Conservation (phyloP, 129 eudicot species). For the sunflower (Helianthus annuus) region DNA sequence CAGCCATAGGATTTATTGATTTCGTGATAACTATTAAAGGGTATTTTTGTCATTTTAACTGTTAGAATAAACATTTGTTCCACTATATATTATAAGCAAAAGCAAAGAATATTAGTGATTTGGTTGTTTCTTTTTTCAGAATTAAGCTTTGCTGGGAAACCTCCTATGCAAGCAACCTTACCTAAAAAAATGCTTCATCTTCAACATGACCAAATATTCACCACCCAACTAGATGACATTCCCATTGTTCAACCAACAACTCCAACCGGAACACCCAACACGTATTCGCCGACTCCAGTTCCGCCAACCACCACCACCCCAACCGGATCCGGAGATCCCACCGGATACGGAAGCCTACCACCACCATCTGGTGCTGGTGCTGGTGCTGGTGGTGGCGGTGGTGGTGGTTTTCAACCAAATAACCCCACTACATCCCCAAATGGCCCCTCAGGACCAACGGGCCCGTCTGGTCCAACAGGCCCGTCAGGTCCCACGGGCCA, state of each 20-base stretch:
- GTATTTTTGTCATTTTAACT: not conserved
- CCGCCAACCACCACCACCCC: slow-evolving; percentile 59
- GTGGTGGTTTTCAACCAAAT: slow-evolving; percentile 30
- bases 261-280: slow-evolving; percentile 46
- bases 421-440: slow-evolving; percentile 43
- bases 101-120: slow-evolving; percentile 33
- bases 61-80: not conserved
- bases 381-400: not conserved
- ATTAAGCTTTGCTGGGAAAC: slow-evolving; percentile 45
- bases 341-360: slow-evolving; percentile 27
- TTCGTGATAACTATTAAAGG: not conserved
- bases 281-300: slow-evolving; percentile 30
- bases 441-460: slow-evolving; percentile 29
- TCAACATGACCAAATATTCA: slow-evolving; percentile 33
- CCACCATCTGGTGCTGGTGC: slow-evolving; percentile 33
- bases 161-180: slow-evolving; percentile 42
- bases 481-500: slow-evolving; percentile 31
- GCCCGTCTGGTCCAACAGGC: slow-evolving; percentile 35
- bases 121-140: slow-evolving; percentile 45
- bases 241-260: slow-evolving; percentile 81
- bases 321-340: slow-evolving; percentile 47
- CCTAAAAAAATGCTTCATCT: slow-evolving; percentile 30
- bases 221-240: slow-evolving; percentile 52
- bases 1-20: not conserved
- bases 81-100: not conserved